Conservation (phyloP, 148 eudicot genomes). For the Chenopodium quinoa region DNA sequence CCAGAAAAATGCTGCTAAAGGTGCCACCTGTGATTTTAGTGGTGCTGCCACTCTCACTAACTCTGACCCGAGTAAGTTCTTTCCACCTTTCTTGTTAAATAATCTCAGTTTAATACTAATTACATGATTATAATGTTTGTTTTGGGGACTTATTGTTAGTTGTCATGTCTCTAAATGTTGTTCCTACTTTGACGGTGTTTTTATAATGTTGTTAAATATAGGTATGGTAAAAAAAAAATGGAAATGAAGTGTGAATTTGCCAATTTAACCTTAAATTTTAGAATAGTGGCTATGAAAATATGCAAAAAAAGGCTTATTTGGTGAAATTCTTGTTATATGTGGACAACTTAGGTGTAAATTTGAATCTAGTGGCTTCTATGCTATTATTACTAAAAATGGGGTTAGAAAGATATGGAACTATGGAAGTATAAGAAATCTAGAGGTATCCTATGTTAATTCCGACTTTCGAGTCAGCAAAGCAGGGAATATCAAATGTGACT, state of each 20-base stretch:
- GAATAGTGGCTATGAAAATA: too few species aligned
- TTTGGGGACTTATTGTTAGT: too few species aligned
- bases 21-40: slow-evolving; percentile 64
- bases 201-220: too few species aligned
- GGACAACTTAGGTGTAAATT: too few species aligned
- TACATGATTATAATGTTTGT: neutral
- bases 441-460: neutral
- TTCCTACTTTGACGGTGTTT: too few species aligned
- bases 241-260: neutral
- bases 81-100: too few species aligned
- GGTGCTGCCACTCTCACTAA: slow-evolving; percentile 50
- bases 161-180: too few species aligned
- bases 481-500: neutral
- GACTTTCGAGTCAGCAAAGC: neutral
- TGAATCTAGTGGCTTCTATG: too few species aligned
- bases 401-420: neutral
- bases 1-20: slow-evolving; percentile 56
- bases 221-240: too few species aligned
- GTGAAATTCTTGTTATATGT: neutral
- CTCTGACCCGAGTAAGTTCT: slow-evolving; percentile 69
- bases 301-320: neutral
- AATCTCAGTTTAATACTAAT: neutral
- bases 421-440: neutral
- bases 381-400: too few species aligned
- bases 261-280: neutral